phyloP scores from a whole-genome alignment of 768 basidiomycete genomes.

The Amanita inopinata region DNA sequence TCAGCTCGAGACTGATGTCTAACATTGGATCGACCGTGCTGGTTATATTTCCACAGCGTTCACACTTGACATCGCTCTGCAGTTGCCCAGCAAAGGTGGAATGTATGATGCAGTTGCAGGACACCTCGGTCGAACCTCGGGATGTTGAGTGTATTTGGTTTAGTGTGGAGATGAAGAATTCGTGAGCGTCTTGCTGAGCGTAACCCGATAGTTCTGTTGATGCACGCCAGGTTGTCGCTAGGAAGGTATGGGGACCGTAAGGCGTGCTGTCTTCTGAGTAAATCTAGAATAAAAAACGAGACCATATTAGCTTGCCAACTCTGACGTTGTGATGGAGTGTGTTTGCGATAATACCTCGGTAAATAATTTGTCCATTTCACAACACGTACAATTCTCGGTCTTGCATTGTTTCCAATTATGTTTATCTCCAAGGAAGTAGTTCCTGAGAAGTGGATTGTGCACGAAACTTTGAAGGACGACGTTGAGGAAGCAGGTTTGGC shows the following conservation, averaged over 20 bases:
- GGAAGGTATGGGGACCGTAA: conserved; percentile 75
- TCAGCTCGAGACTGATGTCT: conserved; percentile 83
- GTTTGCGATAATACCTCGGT: conserved; percentile 39
- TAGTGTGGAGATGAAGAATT: conserved; percentile 73
- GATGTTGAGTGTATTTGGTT: conserved; percentile 83
- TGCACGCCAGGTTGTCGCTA: conserved; percentile 76
- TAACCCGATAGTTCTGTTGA: conserved; percentile 82
- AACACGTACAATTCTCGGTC: conserved; percentile 69
- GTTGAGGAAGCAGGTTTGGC: conserved; percentile 91
- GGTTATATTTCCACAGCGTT: conserved; percentile 69
- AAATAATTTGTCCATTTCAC: conserved; percentile 88
- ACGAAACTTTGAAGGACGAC: conserved; percentile 84
- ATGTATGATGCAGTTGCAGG: conserved; percentile 88
- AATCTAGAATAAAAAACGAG: conserved; percentile 24
- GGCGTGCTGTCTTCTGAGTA: conserved; percentile 50
- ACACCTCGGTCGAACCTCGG: conserved; percentile 61
- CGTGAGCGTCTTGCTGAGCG: conserved; percentile 91
- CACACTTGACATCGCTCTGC: conserved; percentile 86
- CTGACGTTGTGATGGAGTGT: background rate
- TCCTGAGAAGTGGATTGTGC: conserved; percentile 82
- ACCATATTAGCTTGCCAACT: too few relatives aligned
- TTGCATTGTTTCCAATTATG: conserved; percentile 73
- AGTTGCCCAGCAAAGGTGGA: conserved; percentile 80
- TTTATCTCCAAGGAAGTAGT: conserved; percentile 85
- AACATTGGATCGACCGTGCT: conserved; percentile 83